Base-by-base conservation (phyloP, 2,329 filamentous ascomycete genomes). In the Trichoderma citrinoviride region DNA sequence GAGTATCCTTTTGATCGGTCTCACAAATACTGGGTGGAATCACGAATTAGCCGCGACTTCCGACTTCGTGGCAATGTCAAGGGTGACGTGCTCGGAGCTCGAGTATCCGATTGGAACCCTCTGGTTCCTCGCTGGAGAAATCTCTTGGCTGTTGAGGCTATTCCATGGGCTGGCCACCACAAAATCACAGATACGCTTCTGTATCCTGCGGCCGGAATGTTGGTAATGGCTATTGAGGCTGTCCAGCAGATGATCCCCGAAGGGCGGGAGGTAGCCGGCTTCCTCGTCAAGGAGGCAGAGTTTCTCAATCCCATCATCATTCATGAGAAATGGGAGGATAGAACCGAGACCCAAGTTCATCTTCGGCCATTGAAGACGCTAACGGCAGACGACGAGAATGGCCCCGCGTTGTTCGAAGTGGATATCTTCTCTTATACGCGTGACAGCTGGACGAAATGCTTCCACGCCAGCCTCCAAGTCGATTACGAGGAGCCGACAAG, bases 81-180 rank as follows among this genome's bases (percentile, higher is more conserved):
- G 7, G 73, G 74, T 15, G 72, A 76, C 6, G 67, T 76, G 0
- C 64, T 78, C 0, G 77, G 77, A 10, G 43, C 49, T 2, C 73
- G 73, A 2, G 62, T 72, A 0, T 46, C 66, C 2, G 68, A 27
- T 61, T 70, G 27, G 77, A 79, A 64, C 71, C 71, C 40, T 65
- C 70, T 7, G 66, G 69, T 77, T 10, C 79, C 79, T 0, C 57
- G 66, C 0, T 85, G 79, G 78, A 63, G 70, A 29, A 70, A 71
- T 44, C 41, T 69, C 12, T 44, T 74, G 1, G 50, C 63, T 8
- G 33, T 69, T 1, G 65, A 66, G 49, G 25, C 47, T 2, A 65
- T 77, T 0, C 76, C 79, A 0, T 85, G 83, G 83, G 61, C 83
- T 2, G 67, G 68, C 0, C 78, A 82, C 50, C 81, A 85, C 66